Evolutionary conservation across 768 basidiomycete genomes (phyloP).

Genomic region (Asterophora lycoperdoides): DNA sequence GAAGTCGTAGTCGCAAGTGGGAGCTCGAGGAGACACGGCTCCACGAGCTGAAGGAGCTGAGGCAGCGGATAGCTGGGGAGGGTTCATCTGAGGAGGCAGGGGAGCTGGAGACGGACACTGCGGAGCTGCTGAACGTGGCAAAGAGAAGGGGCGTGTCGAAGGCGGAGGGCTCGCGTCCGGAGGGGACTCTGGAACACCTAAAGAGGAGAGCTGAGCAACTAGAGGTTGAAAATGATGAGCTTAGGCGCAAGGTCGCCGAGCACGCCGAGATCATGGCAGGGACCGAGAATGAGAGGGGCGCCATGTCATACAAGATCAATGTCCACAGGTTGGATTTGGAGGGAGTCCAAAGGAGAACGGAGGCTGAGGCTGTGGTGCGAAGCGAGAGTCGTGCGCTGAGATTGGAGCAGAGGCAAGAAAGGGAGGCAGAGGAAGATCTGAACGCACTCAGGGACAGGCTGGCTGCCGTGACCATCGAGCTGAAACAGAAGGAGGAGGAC

Average conservation of each 20-base stretch:
- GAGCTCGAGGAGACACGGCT: slow-evolving; percentile 77
- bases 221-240: slow-evolving; percentile 59
- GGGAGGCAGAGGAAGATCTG: slow-evolving; percentile 74
- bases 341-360: slow-evolving; percentile 53
- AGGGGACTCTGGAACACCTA: slow-evolving; percentile 37
- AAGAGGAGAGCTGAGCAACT: slow-evolving; percentile 52
- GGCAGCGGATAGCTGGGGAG: slow-evolving; percentile 42
- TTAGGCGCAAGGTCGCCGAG: slow-evolving; percentile 54
- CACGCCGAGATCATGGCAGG: slow-evolving; percentile 51
- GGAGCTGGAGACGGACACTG: slow-evolving; percentile 57
- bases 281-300: slow-evolving; percentile 69
- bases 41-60: slow-evolving; percentile 61
- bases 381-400: slow-evolving; percentile 70
- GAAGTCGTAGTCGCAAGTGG: slow-evolving; percentile 48
- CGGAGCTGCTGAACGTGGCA: slow-evolving; percentile 65
- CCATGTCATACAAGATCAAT: slow-evolving; percentile 62
- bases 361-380: slow-evolving; percentile 63
- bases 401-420: slow-evolving; percentile 66
- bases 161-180: slow-evolving; percentile 37
- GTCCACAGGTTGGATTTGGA: slow-evolving; percentile 63
- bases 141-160: slow-evolving; percentile 40
- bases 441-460: slow-evolving; percentile 72
- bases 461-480: slow-evolving; percentile 75
- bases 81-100: slow-evolving; percentile 45
- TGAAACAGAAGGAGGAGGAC: slow-evolving; percentile 86